Evolutionary conservation across 2,329 filamentous ascomycete genomes (phyloP).

Genomic region (Ophiognomonia clavigignenti-juglandacearum): DNA sequence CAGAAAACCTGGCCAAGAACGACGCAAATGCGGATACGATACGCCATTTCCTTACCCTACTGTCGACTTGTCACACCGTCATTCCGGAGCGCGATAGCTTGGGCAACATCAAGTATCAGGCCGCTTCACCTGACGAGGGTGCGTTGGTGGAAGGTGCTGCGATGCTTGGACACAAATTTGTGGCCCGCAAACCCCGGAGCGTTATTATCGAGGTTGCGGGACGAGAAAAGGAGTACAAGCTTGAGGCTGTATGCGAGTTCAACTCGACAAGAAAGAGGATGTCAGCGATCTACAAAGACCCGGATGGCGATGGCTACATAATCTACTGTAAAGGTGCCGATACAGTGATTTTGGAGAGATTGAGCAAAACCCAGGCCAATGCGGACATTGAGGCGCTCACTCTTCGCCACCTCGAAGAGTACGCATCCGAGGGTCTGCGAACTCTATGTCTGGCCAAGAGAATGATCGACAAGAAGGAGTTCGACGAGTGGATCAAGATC

Average conservation of each 20-base stretch:
- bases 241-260: conserved; percentile 97
- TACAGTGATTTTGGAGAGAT: conserved; percentile 91
- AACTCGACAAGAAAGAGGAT: conserved; percentile 97
- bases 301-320: conserved; percentile 93
- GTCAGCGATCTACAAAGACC: conserved; percentile 95
- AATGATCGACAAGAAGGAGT: conserved; percentile 86
- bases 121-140: conserved; percentile 93
- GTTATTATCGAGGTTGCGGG: conserved; percentile 79
- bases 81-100: conserved; percentile 82
- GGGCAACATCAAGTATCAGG: conserved; percentile 91
- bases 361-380: conserved; percentile 77
- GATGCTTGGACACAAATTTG: conserved; percentile 80
- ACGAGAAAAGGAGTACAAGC: conserved; percentile 73
- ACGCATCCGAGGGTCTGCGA: conserved; percentile 90
- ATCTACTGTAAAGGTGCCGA: conserved; percentile 97
- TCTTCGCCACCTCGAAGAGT: conserved; percentile 93
- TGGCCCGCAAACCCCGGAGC: conserved; percentile 80
- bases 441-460: conserved; percentile 94
- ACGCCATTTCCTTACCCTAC: conserved; percentile 79
- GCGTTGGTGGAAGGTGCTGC: conserved; percentile 93
- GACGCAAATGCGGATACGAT: conserved; percentile 36
- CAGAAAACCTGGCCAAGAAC: conserved; percentile 61
- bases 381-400: conserved; percentile 69
- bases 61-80: conserved; percentile 92
- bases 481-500: conserved; percentile 77